Evolutionary conservation across 1,139 yeast genomes (phyloP), one percentile per base, ranked within the genome.

Genomic region (Chernovozyma aurita): DNA sequence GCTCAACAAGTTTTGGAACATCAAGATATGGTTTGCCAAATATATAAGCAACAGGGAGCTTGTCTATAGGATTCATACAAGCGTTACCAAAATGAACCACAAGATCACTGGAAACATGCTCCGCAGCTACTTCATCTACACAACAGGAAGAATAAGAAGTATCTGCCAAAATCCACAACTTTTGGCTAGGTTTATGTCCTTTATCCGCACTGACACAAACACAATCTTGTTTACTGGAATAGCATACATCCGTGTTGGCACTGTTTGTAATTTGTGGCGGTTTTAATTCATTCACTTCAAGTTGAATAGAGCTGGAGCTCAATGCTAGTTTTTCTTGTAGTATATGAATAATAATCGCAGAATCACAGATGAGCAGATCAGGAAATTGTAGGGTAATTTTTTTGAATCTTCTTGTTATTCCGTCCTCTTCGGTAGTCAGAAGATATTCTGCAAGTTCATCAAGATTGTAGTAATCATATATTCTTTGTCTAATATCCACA

Each of bases 41-140:
- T 0, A 85, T 82, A 53, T 85, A 88, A 1, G 80, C 78, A 0
- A 88, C 85, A 0, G 85, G 78, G n/a, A 85, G 56, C 34, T 75
- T 78, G 31, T 74, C 78, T 5, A 86, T 80, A 0, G 90, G 83
- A 46, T 85, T 88, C 50, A 92, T 62, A 57, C 98, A 92, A 0
- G 97, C 94, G 53, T 87, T 95, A 3, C 99, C 99, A 57, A 88
- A 87, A 58, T 92, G 98, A 1, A 90, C 79, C 22, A 94, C 87
- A 9, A 85, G 62, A 44, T 90, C 95, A 17, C 95, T 92, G 6
- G 66, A 56, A 11, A 92, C 95, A 59, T 92, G 99, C 51, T 85
- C 90, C 1, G 97, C 95, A 0, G 98, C 97, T 17, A 92, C 95
- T 52, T 88, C 97, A 57, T 92, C 99, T 13, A 92, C 85, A 63